Evolutionary conservation across 352 stramenopile genomes (phyloP).

Genomic region (Globisporangium viniferum): DNA sequence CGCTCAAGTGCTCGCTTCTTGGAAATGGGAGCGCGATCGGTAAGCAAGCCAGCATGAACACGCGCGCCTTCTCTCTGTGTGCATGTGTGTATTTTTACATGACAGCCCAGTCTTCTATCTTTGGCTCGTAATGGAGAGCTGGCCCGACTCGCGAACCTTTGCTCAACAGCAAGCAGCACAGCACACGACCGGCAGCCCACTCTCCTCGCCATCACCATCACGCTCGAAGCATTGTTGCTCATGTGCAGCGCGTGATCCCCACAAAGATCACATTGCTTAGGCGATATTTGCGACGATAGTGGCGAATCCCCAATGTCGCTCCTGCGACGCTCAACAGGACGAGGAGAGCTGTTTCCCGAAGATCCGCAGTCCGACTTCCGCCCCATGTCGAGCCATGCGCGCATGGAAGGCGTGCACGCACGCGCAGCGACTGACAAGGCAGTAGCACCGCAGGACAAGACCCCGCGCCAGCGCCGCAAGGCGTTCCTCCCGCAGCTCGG

Average conservation of each 20-base stretch:
- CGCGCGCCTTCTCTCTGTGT: not conserved
- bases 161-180: not conserved
- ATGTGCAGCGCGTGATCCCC: too few species aligned
- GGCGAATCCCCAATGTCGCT: constrained; percentile 12
- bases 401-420: constrained; percentile 18
- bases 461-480: constrained; percentile 9
- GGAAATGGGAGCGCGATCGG: not conserved
- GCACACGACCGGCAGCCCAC: not conserved
- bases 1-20: not conserved
- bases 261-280: too few species aligned
- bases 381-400: constrained; percentile 28
- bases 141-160: not conserved
- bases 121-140: not conserved
- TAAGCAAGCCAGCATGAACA: not conserved
- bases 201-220: not conserved
- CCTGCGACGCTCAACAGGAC: constrained; percentile 16
- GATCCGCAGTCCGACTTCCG: constrained; percentile 8
- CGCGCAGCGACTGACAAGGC: not conserved
- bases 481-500: constrained; percentile 23
- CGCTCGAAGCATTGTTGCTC: too few species aligned
- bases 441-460: not conserved
- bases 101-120: not conserved
- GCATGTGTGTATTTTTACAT: not conserved
- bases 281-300: not conserved
- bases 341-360: not conserved